phyloP scores from a whole-genome alignment of 163 green algal genomes.

The Chloromonas sp. region DNA sequence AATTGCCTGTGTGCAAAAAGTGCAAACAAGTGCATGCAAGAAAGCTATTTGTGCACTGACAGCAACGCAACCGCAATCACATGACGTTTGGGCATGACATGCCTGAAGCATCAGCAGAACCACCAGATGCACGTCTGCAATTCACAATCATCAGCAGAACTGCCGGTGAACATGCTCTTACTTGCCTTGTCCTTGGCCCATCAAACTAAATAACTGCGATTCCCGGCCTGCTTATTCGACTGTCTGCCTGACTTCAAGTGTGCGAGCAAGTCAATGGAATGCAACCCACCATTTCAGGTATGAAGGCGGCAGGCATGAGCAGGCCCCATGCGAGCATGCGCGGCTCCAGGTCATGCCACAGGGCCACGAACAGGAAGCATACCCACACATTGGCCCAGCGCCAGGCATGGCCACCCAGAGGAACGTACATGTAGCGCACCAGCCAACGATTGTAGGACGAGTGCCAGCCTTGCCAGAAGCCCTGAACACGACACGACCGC shows the following conservation, averaged over 20 bases:
- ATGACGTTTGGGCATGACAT: neutral
- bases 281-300: constrained; percentile 52
- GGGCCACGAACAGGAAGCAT: constrained; percentile 93
- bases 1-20: neutral
- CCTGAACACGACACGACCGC: constrained; percentile 28
- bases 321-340: constrained; percentile 71
- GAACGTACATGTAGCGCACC: constrained; percentile 89
- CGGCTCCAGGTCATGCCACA: constrained; percentile 94
- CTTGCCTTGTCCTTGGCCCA: too few species aligned
- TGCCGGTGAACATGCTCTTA: too few species aligned
- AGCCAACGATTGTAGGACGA: constrained; percentile 89
- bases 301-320: constrained; percentile 43
- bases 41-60: neutral
- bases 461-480: constrained; percentile 92
- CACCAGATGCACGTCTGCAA: too few species aligned
- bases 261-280: too few species aligned
- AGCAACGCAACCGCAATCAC: neutral
- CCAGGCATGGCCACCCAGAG: constrained; percentile 65
- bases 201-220: too few species aligned
- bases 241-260: too few species aligned
- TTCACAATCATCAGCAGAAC: too few species aligned
- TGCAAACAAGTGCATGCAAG: constrained; percentile 1
- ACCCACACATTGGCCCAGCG: constrained; percentile 69
- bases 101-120: too few species aligned
- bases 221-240: too few species aligned